Base-by-base conservation (phyloP, 2,329 filamentous ascomycete genomes). In the Diaporthe vexans region DNA sequence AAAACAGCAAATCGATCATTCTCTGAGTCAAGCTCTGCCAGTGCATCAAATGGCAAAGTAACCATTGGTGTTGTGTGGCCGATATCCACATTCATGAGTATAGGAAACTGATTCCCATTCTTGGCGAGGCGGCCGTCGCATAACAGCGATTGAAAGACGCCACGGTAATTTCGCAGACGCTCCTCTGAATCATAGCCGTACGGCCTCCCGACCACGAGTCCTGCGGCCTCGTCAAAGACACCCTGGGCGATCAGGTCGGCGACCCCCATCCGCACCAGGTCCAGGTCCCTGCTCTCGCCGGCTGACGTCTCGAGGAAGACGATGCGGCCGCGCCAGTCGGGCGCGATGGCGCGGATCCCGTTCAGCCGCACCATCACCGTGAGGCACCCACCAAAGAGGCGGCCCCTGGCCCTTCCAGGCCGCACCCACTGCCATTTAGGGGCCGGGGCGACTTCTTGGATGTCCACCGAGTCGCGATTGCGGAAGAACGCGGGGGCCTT, bases 291-390 rank as follows among this genome's bases (percentile, higher is more conserved):
- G n/a, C n/a, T n/a, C n/a, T n/a, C n/a, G n/a, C n/a, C n/a, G n/a
- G n/a, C n/a, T n/a, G n/a, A n/a, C n/a, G 84, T 85, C 79, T 86
- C 85, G 1, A 86, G 76, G 75, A 86, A 85, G 43, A 85, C 78
- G 73, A 84, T 82, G 17, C 82, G 77, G 9, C 83, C 81, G 6
- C 78, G 73, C 84, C 85, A 84, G 77, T 84, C 80, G 0, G 83
- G 82, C 4, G 77, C 77, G 46, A 86, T 79, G 1, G 76, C 75
- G 0, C 73, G 78, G 13, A 86, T 77, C 0, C 81, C 84, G 1
- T 78, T 76, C 10, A 86, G 73, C 1, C 85, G 83, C 7, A 80
- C 81, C 57, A 85, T 80, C n/a, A 85, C 82, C 0, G 83, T 83
- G 19, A 86, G 78, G 48, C 83, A 86, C 2, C 83, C 85, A 26